Conservation (phyloP, 75 land plant genomes). For the Cupressus sempervirens region DNA sequence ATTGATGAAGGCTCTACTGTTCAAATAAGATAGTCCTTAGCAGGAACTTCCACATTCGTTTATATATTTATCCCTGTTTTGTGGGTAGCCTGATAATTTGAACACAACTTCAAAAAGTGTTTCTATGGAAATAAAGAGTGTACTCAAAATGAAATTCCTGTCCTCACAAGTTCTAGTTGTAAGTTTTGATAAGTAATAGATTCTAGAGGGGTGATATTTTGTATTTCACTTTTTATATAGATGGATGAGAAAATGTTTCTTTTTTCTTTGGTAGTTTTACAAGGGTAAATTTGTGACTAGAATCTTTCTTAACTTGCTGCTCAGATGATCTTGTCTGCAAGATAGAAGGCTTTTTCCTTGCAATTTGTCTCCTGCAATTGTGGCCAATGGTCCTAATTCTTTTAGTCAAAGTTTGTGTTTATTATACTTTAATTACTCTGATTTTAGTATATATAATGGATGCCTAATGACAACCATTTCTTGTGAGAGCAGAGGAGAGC, state of each 20-base stretch:
- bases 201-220: background rate
- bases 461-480: background rate
- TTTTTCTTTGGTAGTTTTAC: background rate
- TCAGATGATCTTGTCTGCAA: background rate
- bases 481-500: conserved; percentile 55
- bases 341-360: background rate
- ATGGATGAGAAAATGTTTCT: background rate
- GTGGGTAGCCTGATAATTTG: background rate
- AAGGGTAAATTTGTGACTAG: background rate
- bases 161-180: background rate
- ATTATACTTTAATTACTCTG: background rate
- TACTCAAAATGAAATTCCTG: background rate
- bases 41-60: background rate
- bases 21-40: background rate
- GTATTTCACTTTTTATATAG: background rate
- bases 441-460: background rate
- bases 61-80: background rate
- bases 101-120: background rate
- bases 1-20: background rate
- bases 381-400: background rate
- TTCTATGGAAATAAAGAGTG: background rate
- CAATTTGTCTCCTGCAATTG: background rate
- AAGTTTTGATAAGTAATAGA: background rate
- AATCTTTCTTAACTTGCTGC: background rate
- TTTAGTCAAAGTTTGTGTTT: background rate